Base-by-base conservation (phyloP, 495 filamentous ascomycete species). In the Cairneyella variabilis region DNA sequence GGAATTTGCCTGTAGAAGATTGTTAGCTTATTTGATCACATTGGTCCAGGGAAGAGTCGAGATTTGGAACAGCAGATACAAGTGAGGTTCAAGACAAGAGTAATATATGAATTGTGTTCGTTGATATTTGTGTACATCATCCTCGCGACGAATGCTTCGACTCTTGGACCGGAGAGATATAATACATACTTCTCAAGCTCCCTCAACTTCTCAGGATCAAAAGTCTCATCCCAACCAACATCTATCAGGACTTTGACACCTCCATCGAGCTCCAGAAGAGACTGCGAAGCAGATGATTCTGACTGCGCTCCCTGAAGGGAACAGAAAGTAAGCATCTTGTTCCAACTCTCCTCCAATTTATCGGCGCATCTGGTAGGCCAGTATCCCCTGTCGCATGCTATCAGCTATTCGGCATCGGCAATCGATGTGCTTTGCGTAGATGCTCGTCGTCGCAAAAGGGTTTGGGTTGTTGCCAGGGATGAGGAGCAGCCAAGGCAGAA, bases 221-320 rank as follows among this genome's bases (percentile, higher is more conserved):
- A 97, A 16, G 78, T 75, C 65, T 91, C 88, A 64, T 97, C 91
- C 93, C 93, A 99, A 51, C 93, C 93, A 28, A 96, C 89, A 65
- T 96, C 92, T 12, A 97, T 79, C 14, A 97, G 76, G 22, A 97
- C 84, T 67, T 97, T 97, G 68, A 97, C 85, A 28, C 92, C 93
- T 39, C 92, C 91, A 75, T 97, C 93, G 41, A 99, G 83, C 73
- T 97, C 95, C 39, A 99, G 74, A 8, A 99, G 79, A 11, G 95
- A 97, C 67, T 97, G 92, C 52, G 89, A 93, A 30, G 95, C 93
- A 36, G 82, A 76, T 7, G 89, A 95, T 40, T 83, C 78, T 6
- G 89, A 91, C 59, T 91, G 90, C 16, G 92, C 95, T 59, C 93
- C 95, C 37, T 93, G 85, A 40, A 99, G 72, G 16, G 95, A 84